These are phyloP conservation scores for Galerina sulciceps DNA, from an alignment of 768 basidiomycete species.

Conservation along the genomic window DNA sequence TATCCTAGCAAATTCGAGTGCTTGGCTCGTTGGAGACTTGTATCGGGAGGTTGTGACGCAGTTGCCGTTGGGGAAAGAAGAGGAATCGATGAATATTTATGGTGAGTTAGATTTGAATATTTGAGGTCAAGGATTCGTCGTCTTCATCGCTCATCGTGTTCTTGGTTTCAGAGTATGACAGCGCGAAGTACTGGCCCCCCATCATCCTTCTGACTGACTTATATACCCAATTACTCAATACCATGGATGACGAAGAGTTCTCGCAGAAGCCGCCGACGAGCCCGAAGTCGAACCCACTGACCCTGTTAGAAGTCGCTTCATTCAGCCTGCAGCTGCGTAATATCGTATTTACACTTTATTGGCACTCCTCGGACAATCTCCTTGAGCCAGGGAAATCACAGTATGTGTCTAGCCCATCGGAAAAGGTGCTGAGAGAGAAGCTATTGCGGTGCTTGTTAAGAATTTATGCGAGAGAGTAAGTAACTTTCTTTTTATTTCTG, in stretches of 20 bases:
- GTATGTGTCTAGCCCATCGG: conserved; percentile 30
- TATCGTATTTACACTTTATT: conserved; percentile 76
- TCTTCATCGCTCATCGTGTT: background rate
- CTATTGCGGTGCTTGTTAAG: conserved; percentile 79
- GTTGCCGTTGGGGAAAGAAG: conserved; percentile 67
- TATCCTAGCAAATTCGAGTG: conserved; percentile 50
- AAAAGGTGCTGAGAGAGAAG: conserved; percentile 71
- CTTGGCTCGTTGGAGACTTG: conserved; percentile 74
- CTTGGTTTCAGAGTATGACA: conserved; percentile 41
- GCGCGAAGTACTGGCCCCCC: conserved; percentile 60
- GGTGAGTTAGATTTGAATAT: conserved; percentile 20
- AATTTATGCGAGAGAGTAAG: conserved; percentile 90
- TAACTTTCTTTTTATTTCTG: conserved; percentile 8
- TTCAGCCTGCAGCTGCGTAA: conserved; percentile 81
- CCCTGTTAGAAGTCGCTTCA: conserved; percentile 76
- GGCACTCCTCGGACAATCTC: conserved; percentile 20
- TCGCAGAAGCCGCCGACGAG: conserved; percentile 51
- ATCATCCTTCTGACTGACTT: conserved; percentile 42
- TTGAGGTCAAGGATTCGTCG: background rate
- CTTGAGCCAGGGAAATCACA: conserved; percentile 26
- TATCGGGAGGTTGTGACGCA: conserved; percentile 70
- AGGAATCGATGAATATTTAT: conserved; percentile 27
- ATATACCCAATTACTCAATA: conserved; percentile 50
- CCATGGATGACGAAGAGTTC: conserved; percentile 98
- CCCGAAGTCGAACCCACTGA: conserved; percentile 70